A percentile compares a stretch with the other conserved stretches of the same genome.
These are phyloP conservation scores for Nothophoma quercina DNA, from an alignment of 2,329 filamentous ascomycete species.

Conservation along the genomic window DNA sequence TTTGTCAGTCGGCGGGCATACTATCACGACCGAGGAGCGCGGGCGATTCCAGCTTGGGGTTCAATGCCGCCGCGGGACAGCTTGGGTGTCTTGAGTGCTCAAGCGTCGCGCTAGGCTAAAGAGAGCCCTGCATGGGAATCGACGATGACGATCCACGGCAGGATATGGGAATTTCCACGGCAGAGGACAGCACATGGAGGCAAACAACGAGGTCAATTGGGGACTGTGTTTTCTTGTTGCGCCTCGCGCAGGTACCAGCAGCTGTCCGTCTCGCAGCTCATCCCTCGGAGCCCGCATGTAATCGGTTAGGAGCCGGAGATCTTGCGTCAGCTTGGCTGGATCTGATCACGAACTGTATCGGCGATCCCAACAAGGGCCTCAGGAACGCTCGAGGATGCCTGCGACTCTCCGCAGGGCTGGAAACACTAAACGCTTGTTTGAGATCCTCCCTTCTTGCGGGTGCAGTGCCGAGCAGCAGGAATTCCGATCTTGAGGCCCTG, in stretches of 20 bases:
- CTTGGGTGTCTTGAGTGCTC: constrained; percentile 2
- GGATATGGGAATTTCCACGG: neutral
- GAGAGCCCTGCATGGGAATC: constrained; percentile 8
- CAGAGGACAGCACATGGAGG: neutral
- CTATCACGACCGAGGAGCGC: constrained; percentile 15
- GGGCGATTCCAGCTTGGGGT: constrained; percentile 5
- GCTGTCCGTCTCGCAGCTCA: neutral
- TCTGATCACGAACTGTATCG: constrained; percentile 10
- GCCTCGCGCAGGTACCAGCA: constrained; percentile 1
- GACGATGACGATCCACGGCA: constrained; percentile 11
- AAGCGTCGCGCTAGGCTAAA: constrained; percentile 13
- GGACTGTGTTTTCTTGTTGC: neutral
- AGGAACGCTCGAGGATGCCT: neutral
- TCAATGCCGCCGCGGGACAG: constrained; percentile 9
- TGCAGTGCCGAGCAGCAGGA: neutral
- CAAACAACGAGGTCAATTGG: neutral
- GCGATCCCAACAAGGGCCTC: constrained; percentile 12
- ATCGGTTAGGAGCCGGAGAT: constrained; percentile 2
- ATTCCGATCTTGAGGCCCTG: neutral
- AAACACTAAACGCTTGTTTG: neutral
- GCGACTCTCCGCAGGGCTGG: constrained; percentile 2
- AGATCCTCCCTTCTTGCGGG: neutral
- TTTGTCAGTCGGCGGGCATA: constrained; percentile 20
- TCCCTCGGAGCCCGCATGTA: neutral
- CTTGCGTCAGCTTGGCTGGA: constrained; percentile 4